Evolutionary conservation across 495 filamentous ascomycete genomes (phyloP).

Genomic region (Lophiostoma macrostomum): DNA sequence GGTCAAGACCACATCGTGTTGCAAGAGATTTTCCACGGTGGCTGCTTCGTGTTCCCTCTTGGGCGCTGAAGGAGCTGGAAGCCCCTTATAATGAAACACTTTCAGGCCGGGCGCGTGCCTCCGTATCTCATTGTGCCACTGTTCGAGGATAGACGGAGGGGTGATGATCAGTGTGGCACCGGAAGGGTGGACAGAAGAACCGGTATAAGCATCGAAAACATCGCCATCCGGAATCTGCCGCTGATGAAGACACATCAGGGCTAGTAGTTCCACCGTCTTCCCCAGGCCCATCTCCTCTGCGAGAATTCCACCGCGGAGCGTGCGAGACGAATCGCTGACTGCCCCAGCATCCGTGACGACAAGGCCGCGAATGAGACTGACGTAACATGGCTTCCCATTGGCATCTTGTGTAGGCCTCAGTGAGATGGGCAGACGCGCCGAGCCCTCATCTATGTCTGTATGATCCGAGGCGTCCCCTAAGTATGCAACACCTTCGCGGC

Average conservation of each 20-base stretch:
- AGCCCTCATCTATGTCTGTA: no score
- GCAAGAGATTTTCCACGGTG: constrained; percentile 50
- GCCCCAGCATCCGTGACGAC: constrained; percentile 52
- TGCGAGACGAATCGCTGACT: constrained; percentile 42
- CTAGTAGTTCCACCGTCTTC: constrained; percentile 87
- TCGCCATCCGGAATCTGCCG: constrained; percentile 28
- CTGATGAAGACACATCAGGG: constrained; percentile 64
- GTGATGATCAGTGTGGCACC: constrained; percentile 82
- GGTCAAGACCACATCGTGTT: constrained; percentile 79
- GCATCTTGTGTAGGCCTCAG: constrained; percentile 24
- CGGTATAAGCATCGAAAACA: constrained; percentile 35
- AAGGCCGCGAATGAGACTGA: constrained; percentile 64
- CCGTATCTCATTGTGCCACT: constrained; percentile 81
- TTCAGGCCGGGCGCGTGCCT: constrained; percentile 63
- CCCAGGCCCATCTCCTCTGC: constrained; percentile 97
- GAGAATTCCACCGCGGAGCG: constrained; percentile 61
- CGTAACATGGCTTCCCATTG: constrained; percentile 22
- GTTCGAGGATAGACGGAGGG: constrained; percentile 73
- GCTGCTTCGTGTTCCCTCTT: constrained; percentile 40
- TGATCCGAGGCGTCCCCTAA: neutral
- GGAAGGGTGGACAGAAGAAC: constrained; percentile 45
- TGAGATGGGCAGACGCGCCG: no score
- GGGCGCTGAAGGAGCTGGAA: constrained; percentile 29
- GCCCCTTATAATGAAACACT: constrained; percentile 46
- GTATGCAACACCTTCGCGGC: constrained; percentile 54